Evolutionary conservation across 2,329 filamentous ascomycete genomes (phyloP), one percentile per base, ranked within the genome.

Genomic region (Leptosphaerulina australis): DNA sequence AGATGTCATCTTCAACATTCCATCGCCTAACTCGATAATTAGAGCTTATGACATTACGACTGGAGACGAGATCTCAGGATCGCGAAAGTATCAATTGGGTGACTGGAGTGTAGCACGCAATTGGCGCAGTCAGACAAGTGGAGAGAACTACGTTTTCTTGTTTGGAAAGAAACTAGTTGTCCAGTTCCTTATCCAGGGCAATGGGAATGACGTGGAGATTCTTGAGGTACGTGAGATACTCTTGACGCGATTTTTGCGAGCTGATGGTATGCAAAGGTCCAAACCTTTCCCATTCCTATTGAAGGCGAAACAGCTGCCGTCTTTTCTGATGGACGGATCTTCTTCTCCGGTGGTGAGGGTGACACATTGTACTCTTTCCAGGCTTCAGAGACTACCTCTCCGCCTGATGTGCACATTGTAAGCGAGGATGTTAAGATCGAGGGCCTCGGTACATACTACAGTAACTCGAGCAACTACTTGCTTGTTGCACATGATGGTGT

Each of bases 101-200:
- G 66, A 69, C 30, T 68, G 66, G 67, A 68, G 64, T 21, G 59
- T 61, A 5, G 55, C 62, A 8, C 67, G 67, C 14, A 53, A 50
- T n/a, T 69, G 67, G 67, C 58, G 59, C 5, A 68, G 62, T 28
- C 41, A 43, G 10, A 52, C 55, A 15, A 68, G 66, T 18, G 63
- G 63, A 1, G 51, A 66, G 11, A 61, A 44, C 28, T 68, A 69
- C 30, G 24, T 68, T 5, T 69, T 66, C 38, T 21, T 69, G 8
- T 68, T 69, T 31, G 67, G 67, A 20, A 69, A 69, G 46, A 63
- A 62, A 36, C 60, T 55, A 51, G 61, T 62, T 2, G 64, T 69
- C 15, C 67, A 69, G 17, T 58, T 68, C 6, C 34, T 68, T 6
- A 33, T 68, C 11, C 56, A 57, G 21, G 44, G 18, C 0, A 18